Conservation (phyloP, 1,284 basidiomycete genomes). For the Thecaphora thlaspeos region DNA sequence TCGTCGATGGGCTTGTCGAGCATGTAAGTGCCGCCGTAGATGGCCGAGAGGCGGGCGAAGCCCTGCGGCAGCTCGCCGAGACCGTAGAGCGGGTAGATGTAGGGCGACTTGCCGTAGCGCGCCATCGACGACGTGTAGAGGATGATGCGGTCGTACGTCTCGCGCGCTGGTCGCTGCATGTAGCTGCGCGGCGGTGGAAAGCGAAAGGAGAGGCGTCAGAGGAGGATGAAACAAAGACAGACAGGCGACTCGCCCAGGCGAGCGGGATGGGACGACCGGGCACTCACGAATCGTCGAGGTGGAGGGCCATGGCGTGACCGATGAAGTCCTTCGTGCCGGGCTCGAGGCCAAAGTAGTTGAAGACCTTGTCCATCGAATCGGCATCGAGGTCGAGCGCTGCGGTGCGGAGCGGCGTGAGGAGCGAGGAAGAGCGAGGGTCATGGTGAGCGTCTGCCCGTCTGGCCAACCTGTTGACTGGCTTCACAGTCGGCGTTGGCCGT, state of each 20-base stretch:
- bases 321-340: conserved; percentile 98
- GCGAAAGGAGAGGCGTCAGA: background rate
- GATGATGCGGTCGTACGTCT: conserved; percentile 90
- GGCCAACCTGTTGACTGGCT: too few species aligned
- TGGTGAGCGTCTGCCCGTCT: background rate
- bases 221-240: background rate
- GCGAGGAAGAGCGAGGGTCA: background rate
- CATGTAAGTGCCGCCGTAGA: conserved; percentile 99
- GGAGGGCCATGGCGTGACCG: conserved; percentile 98
- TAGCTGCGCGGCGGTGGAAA: conserved; percentile 62
- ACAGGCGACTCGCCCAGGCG: background rate
- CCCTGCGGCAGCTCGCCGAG: conserved; percentile 98
- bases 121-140: conserved; percentile 99
- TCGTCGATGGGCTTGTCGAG: conserved; percentile 92
- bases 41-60: conserved; percentile 90
- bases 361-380: conserved; percentile 63
- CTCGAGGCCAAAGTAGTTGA: conserved; percentile 95
- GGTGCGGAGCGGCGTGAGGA: background rate
- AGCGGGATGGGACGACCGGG: conserved; percentile 2
- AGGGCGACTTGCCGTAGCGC: conserved; percentile 98
- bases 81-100: conserved; percentile 98
- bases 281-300: conserved; percentile 81
- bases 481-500: too few species aligned
- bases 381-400: conserved; percentile 48
- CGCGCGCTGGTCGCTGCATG: conserved; percentile 84